These are phyloP conservation scores for Aspergillus sp. DNA, from an alignment of 2,329 filamentous ascomycete species.

Conservation along the genomic window DNA sequence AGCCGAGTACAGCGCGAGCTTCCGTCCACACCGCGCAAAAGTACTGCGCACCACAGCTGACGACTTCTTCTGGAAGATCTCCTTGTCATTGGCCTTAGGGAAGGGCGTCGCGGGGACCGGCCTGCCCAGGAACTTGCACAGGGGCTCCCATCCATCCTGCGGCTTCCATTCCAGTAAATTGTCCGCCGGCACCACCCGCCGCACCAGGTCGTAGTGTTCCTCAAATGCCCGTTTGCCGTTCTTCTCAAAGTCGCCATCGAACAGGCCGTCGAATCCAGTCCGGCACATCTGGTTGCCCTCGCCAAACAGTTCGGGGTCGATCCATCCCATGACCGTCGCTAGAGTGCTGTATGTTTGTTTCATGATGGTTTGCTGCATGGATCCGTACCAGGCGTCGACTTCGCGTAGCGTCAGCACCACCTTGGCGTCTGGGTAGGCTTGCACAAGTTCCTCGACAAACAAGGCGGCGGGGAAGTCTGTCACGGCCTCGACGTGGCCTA, in stretches of 20 bases:
- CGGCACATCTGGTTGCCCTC: constrained; percentile 12
- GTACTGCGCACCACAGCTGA: constrained; percentile 1
- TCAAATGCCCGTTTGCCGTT: constrained; percentile 10
- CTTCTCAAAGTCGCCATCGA: constrained; percentile 7
- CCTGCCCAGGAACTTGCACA: constrained; percentile 35
- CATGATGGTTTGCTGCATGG: constrained; percentile 11
- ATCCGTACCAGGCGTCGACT: constrained; percentile 16
- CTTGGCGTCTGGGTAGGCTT: constrained; percentile 29
- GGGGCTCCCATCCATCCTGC: constrained; percentile 35
- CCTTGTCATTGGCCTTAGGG: constrained; percentile 22
- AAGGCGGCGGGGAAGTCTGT: constrained; percentile 21
- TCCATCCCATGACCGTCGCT: constrained; percentile 7
- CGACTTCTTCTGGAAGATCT: constrained; percentile 6
- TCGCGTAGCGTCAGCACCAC: constrained; percentile 24
- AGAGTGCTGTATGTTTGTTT: constrained; percentile 7
- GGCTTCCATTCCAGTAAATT: constrained; percentile 20
- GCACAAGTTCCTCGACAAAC: constrained; percentile 28
- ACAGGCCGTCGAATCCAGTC: constrained; percentile 3
- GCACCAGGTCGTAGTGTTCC: constrained; percentile 13
- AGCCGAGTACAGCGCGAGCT: neutral
- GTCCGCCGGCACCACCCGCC: constrained; percentile 11
- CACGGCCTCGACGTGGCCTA: constrained; percentile 15
- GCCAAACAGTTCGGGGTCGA: constrained; percentile 8
- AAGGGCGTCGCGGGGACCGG: constrained; percentile 27
- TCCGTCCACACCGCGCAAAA: constrained; percentile 1